phyloP scores from a whole-genome alignment of 495 filamentous ascomycete genomes.

The Neurospora sp. region DNA sequence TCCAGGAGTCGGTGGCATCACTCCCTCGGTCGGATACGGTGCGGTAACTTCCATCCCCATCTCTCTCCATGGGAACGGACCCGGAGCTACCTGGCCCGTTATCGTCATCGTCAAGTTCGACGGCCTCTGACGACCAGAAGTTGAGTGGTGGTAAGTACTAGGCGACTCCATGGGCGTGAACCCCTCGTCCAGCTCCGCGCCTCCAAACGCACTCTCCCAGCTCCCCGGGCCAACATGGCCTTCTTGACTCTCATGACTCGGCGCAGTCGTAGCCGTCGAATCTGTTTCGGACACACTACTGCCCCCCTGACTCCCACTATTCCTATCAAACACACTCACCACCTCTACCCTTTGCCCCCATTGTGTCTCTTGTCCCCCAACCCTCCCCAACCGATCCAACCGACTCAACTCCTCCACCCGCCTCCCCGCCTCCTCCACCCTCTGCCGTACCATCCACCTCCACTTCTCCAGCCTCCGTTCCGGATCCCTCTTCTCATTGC shows the following conservation, averaged over 20 bases:
- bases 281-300: constrained; percentile 50
- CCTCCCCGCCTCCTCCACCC: constrained; percentile 25
- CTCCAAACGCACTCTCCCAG: constrained; percentile 12
- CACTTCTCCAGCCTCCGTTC: constrained; percentile 21
- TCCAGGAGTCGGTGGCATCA: constrained; percentile 16
- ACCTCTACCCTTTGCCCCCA: not conserved
- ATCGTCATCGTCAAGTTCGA: not conserved
- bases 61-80: not conserved
- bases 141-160: not conserved
- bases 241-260: constrained; percentile 23
- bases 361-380: not conserved
- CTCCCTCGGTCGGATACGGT: constrained; percentile 11
- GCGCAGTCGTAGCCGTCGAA: constrained; percentile 18
- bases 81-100: not conserved
- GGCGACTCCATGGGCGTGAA: not conserved
- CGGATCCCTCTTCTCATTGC: constrained; percentile 32
- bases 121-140: not conserved
- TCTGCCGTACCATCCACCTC: constrained; percentile 35
- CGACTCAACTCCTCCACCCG: not conserved
- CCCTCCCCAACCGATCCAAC: not conserved
- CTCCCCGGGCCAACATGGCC: constrained; percentile 2
- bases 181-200: not conserved
- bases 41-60: not conserved
- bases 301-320: not conserved
- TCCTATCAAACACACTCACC: not conserved